Evolutionary conservation across 441 rosid species (phyloP), one percentile per base, ranked within the genome.

Genomic region (Corymbia citriodora): DNA sequence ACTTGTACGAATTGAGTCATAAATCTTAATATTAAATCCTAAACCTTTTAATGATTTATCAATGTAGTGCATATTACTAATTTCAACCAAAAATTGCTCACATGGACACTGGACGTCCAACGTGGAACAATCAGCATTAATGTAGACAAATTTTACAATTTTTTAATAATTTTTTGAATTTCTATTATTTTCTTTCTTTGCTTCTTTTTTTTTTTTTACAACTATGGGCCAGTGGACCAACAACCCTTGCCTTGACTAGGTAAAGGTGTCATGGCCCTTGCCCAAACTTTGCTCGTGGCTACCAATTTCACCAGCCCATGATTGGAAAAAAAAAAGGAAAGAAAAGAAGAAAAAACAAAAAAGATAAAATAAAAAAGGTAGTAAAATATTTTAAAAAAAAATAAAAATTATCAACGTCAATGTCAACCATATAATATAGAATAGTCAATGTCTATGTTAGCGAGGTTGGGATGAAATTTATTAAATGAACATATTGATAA

Each of bases 1-100:
- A 59, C 7, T 59, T 25, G 2, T 59, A 59, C 0, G 1, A 2
- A 0, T 59, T 59, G 0, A 59, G 13, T 25, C 7, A 10, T 25
- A 59, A 59, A 59, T 5, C 0, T 59, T 25, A 25, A 16, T 59
- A 25, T 10, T 10, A 0, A 59, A 4, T 59, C n/a, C 1, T 25
- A 10, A 25, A 59, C 2, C 14, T 59, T 59, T 4, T 59, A 29
- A 59, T 10, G 10, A 23, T 57, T 57, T 59, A 59, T 10, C 14
- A 59, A 4, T 10, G 25, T 25, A 4, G 14, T 25, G n/a, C 3
- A 59, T 25, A 40, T 29, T 59, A 59, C 65, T 29, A 59, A 59
- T 25, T 25, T 25, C 8, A 3, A 16, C n/a, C 25, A 59, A 0
- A 59, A 59, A 59, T 59, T 1, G 7, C 14, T 5, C 10, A 23